These are phyloP conservation scores for Hemileccinum rubropunctum DNA, from an alignment of 768 basidiomycete genomes.

Conservation along the genomic window DNA sequence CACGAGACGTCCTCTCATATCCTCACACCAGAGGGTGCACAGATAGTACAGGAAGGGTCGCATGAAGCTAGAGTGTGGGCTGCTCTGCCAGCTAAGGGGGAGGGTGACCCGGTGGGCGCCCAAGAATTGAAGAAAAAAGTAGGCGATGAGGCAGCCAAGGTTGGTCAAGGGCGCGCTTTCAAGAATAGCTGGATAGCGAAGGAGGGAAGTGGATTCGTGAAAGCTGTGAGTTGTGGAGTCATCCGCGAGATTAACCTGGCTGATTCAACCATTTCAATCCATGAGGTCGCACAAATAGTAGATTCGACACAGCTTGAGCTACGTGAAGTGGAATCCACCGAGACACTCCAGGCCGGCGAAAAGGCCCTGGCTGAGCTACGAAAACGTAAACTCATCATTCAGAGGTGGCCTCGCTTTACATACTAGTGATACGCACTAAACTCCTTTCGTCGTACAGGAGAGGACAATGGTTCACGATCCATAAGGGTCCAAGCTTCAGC, in stretches of 20 bases:
- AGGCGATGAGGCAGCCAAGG: constrained; percentile 86
- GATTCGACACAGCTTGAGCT: constrained; percentile 79
- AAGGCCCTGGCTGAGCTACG: constrained; percentile 82
- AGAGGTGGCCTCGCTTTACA: constrained; percentile 52
- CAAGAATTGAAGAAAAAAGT: constrained; percentile 70
- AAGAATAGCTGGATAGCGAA: constrained; percentile 97
- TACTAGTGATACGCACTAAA: constrained; percentile 4
- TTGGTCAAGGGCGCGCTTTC: constrained; percentile 95
- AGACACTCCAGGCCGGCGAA: constrained; percentile 72
- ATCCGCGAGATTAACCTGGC: neutral
- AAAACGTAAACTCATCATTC: constrained; percentile 85
- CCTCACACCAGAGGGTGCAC: constrained; percentile 78
- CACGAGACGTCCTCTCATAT: constrained; percentile 73
- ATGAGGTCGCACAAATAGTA: constrained; percentile 60
- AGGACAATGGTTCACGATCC: constrained; percentile 90
- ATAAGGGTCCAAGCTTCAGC: constrained; percentile 83
- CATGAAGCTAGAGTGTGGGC: constrained; percentile 96
- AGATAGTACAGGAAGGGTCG: constrained; percentile 79
- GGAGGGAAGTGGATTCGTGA: constrained; percentile 83
- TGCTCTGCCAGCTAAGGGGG: constrained; percentile 69
- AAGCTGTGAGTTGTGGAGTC: constrained; percentile 56
- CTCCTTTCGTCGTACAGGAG: constrained; percentile 60
- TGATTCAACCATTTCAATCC: constrained; percentile 3
- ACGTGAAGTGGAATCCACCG: constrained; percentile 67
- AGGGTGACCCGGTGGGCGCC: constrained; percentile 62